Conservation (phyloP, 129 eudicot genomes). For the Gnaphalium uliginosum region DNA sequence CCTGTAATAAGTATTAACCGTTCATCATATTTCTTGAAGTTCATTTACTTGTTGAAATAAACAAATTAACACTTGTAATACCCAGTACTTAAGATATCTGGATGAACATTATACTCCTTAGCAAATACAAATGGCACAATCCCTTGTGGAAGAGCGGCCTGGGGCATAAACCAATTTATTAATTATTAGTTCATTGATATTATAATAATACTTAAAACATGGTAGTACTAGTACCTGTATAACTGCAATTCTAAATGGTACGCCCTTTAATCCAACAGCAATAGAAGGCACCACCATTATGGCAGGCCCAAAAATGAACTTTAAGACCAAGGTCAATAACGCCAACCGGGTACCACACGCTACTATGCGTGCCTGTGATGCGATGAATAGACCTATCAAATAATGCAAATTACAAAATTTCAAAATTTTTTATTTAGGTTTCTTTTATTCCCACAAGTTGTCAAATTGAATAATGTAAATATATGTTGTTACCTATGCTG, state of each 20-base stretch:
- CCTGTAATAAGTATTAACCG: conserved; percentile 40
- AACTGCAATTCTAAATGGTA: conserved; percentile 54
- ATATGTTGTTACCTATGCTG: conserved; percentile 60
- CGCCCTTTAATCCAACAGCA: conserved; percentile 52
- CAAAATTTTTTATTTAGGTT: background rate
- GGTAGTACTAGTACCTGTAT: conserved; percentile 58
- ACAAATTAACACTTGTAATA: conserved; percentile 45
- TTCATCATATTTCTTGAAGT: background rate
- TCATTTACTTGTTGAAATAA: background rate
- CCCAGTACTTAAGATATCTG: conserved; percentile 86
- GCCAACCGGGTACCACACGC: conserved; percentile 59
- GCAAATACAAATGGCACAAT: conserved; percentile 91
- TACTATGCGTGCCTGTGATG: conserved; percentile 58
- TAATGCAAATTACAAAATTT: background rate
- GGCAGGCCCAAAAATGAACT: conserved; percentile 66
- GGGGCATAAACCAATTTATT: conserved; percentile 17
- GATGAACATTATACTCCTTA: conserved; percentile 70
- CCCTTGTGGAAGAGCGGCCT: conserved; percentile 97
- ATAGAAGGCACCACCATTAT: conserved; percentile 63
- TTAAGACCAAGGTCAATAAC: conserved; percentile 57
- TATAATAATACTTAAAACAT: background rate
- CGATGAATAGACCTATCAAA: conserved; percentile 78
- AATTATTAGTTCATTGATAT: background rate
- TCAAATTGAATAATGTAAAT: background rate
- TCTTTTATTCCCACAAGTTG: background rate